Base-by-base conservation (phyloP, 106 monocot species). In the Chionographis japonica region DNA sequence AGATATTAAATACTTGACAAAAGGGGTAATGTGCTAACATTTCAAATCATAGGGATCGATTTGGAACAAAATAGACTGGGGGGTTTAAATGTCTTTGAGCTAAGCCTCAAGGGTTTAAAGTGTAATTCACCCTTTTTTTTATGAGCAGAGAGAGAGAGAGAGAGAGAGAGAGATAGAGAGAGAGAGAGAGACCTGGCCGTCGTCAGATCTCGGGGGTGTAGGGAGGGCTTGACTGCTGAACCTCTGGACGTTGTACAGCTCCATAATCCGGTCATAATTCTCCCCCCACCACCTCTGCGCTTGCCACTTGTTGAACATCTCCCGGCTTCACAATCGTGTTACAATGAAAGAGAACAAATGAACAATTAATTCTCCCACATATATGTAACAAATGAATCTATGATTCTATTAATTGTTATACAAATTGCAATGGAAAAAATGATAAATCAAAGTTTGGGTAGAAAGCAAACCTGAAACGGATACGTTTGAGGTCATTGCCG, bases 281-380 rank as follows among this genome's bases (percentile, higher is more conserved):
- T 95, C 92, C 0, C 95, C 95, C 95, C 95, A 95, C 95, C 95
- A 92, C 56, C 92, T 84, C 68, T 95, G 92, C 46, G 95, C 95
- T 63, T 92, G 89, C 95, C 95, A 95, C 82, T 95, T 95, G 78
- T 92, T 92, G 71, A 95, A 92, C 89, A 92, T 84, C 74, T 95
- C 92, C 71, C 92, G 81, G 71, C 95, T 95, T 74, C 60, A 62
- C 58, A 19, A 35, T 53, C 7, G 16, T 56, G 1, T 15, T 14
- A 15, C 56, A 27, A 27, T 27, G 27, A 27, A 27, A 27, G 27
- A 27, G 27, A 27, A 27, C 27, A 27, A 27, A 27, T 27, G 27
- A 27, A 27, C 27, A 27, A 27, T 27, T 27, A 27, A 27, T 27
- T 27, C 27, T 27, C 27, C 27, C 27, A 27, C 27, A 27, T 27